These are phyloP conservation scores for Citrullus mucosospermus DNA, from an alignment of 306 rosid species.

Conservation along the genomic window DNA sequence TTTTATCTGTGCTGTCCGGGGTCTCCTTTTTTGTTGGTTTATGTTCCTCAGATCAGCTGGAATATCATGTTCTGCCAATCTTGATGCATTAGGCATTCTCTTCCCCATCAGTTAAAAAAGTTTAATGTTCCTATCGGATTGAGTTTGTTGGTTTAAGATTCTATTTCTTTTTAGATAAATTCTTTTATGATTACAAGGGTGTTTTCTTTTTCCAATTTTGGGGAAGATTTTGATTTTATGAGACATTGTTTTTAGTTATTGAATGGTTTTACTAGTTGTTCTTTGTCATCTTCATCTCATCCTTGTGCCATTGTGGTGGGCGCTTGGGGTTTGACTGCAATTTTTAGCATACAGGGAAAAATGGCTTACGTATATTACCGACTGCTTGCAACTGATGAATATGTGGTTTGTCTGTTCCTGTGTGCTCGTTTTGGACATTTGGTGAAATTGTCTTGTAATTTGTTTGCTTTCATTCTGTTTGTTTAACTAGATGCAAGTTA, in stretches of 20 bases:
- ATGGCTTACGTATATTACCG: background rate
- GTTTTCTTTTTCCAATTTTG: background rate
- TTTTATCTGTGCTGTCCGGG: background rate
- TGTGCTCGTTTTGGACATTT: background rate
- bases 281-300: background rate
- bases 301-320: background rate
- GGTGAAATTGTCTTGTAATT: background rate
- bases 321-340: background rate
- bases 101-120: background rate
- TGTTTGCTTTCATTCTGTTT: background rate
- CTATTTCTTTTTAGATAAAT: background rate
- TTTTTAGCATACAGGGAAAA: background rate
- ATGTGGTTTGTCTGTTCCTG: background rate
- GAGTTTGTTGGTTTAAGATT: background rate
- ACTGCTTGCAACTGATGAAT: background rate
- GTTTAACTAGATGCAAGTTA: background rate
- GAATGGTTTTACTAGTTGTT: background rate
- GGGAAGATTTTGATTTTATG: background rate
- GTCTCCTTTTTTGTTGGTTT: background rate
- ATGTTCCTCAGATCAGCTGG: background rate
- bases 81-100: background rate
- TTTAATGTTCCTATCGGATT: background rate
- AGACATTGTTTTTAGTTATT: background rate
- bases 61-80: background rate
- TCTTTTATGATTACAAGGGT: background rate